Evolutionary conservation across 2,329 filamentous ascomycete genomes (phyloP).

Genomic region (Penicillium decumbens): DNA sequence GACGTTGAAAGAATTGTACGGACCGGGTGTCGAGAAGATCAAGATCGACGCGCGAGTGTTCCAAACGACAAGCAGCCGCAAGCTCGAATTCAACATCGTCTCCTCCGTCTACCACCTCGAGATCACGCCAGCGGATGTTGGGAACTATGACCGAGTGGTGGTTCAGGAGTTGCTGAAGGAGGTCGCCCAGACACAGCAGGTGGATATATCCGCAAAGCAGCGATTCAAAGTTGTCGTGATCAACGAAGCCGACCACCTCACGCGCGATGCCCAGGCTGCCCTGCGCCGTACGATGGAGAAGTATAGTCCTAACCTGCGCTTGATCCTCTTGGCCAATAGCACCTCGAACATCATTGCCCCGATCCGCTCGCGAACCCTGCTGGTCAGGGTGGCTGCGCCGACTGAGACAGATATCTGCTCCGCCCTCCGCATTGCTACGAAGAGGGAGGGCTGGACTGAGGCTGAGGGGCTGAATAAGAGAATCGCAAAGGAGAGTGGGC

Average conservation of each 20-base stretch:
- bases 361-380: conserved; percentile 82
- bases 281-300: conserved; percentile 97
- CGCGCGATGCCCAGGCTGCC: conserved; percentile 89
- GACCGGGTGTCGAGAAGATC: conserved; percentile 97
- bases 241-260: conserved; percentile 95
- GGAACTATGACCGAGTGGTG: conserved; percentile 92
- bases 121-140: conserved; percentile 95
- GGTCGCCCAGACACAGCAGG: conserved; percentile 97
- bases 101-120: conserved; percentile 96
- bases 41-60: conserved; percentile 98
- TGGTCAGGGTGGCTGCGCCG: conserved; percentile 87
- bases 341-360: conserved; percentile 99
- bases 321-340: conserved; percentile 91
- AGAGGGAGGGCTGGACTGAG: conserved; percentile 78
- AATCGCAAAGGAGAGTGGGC: conserved; percentile 83
- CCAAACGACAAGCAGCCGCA: conserved; percentile 90
- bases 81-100: conserved; percentile 99
- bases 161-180: conserved; percentile 95
- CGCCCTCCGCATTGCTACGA: conserved; percentile 65
- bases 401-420: conserved; percentile 77
- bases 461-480: conserved; percentile 71
- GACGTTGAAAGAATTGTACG: conserved; percentile 90
- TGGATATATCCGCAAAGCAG: conserved; percentile 86
- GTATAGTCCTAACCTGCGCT: conserved; percentile 87
- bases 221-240: conserved; percentile 98